These are phyloP conservation scores for Boletus huronensis DNA, from an alignment of 768 basidiomycete species.

Conservation along the genomic window DNA sequence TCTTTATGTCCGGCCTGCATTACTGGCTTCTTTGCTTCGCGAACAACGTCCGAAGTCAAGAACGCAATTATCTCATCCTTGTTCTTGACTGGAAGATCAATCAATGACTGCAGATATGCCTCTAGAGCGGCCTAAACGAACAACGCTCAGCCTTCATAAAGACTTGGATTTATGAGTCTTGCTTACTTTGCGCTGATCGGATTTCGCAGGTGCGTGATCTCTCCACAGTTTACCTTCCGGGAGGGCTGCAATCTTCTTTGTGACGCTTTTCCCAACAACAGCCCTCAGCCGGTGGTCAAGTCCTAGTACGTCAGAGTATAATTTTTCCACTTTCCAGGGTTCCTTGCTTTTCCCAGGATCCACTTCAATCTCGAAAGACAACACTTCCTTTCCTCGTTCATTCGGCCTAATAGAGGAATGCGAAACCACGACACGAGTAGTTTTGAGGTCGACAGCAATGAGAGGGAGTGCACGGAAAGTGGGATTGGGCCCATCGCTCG, in stretches of 20 bases:
- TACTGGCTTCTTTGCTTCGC: slow-evolving; percentile 70
- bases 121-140: slow-evolving; percentile 65
- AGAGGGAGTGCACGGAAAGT: slow-evolving; percentile 73
- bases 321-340: slow-evolving; percentile 84
- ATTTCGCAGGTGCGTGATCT: slow-evolving; percentile 94
- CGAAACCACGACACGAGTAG: slow-evolving; percentile 66
- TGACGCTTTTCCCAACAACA: slow-evolving; percentile 54
- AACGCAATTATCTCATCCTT: slow-evolving; percentile 90
- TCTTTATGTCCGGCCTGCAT: slow-evolving; percentile 85
- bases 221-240: slow-evolving; percentile 95
- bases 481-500: slow-evolving; percentile 30
- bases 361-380: slow-evolving; percentile 82
- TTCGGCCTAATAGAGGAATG: slow-evolving; percentile 86
- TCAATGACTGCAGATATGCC: slow-evolving; percentile 78
- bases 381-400: slow-evolving; percentile 86
- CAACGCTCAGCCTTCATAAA: slow-evolving; percentile 8
- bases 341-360: slow-evolving; percentile 69
- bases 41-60: slow-evolving; percentile 85
- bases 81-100: slow-evolving; percentile 79
- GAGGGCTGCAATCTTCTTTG: slow-evolving; percentile 73
- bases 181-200: slow-evolving; percentile 91
- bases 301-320: slow-evolving; percentile 88
- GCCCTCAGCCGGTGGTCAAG: slow-evolving; percentile 76
- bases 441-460: slow-evolving; percentile 66
- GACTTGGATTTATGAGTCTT: background rate